Evolutionary conservation across 495 filamentous ascomycete genomes (phyloP).

Genomic region (Lophiotrema nucula): DNA sequence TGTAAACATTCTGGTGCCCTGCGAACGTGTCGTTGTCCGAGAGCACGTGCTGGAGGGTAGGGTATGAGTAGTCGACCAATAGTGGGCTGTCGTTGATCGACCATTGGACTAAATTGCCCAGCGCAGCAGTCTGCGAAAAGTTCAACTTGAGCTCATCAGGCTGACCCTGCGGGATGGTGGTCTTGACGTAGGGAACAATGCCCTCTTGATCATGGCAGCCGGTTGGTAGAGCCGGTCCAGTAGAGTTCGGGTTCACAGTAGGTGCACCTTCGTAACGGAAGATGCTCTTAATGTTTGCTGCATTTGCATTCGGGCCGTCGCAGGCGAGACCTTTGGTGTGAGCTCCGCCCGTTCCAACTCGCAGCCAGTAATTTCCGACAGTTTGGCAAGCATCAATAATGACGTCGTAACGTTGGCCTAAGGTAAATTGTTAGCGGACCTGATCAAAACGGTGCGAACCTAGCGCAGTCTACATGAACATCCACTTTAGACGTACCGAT

Average conservation of each 20-base stretch:
- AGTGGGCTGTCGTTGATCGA: constrained; percentile 35
- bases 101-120: constrained; percentile 37
- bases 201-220: constrained; percentile 37
- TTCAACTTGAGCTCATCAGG: constrained; percentile 21
- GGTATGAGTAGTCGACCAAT: constrained; percentile 33
- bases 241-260: constrained; percentile 31
- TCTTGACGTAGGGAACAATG: constrained; percentile 35
- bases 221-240: constrained; percentile 12
- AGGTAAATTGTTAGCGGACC: background rate
- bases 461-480: background rate
- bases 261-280: constrained; percentile 38
- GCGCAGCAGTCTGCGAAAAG: constrained; percentile 19
- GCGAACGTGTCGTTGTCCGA: constrained; percentile 37
- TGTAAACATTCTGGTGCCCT: constrained; percentile 30
- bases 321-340: constrained; percentile 28
- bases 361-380: constrained; percentile 42
- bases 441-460: background rate
- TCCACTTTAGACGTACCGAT: constrained; percentile 30
- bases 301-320: constrained; percentile 35
- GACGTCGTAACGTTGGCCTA: constrained; percentile 45
- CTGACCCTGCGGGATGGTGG: constrained; percentile 20
- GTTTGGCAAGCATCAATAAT: constrained; percentile 40
- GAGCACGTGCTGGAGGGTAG: constrained; percentile 36
- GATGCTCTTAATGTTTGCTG: constrained; percentile 34
- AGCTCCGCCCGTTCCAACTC: constrained; percentile 32